Base-by-base conservation (phyloP, 306 rosid species). In the Quercus aquifolioides region DNA sequence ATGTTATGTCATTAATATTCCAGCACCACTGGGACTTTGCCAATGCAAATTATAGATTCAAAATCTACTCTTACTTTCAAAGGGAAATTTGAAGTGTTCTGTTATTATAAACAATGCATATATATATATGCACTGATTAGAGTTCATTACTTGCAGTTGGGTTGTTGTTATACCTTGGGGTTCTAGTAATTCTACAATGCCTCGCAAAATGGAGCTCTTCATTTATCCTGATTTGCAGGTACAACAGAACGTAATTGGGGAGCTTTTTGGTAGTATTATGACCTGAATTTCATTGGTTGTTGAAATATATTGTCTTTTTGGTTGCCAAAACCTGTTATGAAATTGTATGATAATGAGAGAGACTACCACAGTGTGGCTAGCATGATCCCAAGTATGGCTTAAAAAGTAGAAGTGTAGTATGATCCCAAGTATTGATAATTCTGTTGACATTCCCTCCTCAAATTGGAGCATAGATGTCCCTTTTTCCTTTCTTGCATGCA, bases 181-280 rank as follows among this genome's bases (percentile, higher is more conserved):
- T 56, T 59, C 62, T 31, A 26, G 25, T 67, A 49, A 74, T 54
- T 78, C 46, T 64, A 41, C 38, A 52, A 19, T 3, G 79, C 69
- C 79, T 35, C 49, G 7, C 23, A 74, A 80, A 57, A 75, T 80
- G 80, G 80, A 80, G 75, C 84, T 80, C 30, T 35, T 15, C 19
- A 59, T 75, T 13, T 74, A 81, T 81, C 11, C 20, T 46, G 57
- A 71, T 59, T 18, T 17, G 67, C 43, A 68, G 71, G 79, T 81
- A 79, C 26, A 18, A 35, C 8, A 15, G 55, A 33, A 54, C 5
- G 19, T 73, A 28, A 23, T 62, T 3, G 49, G 63, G 8, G 76
- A 15, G 30, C 35, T 73, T 51, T 11, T 17, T 38, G 46, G 46
- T 38, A 38, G 46, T 7, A 15, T 71, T 71, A 23, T 54, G n/a